Conservation (phyloP, 2,329 filamentous ascomycete species). For the Laburnicola sp. region DNA sequence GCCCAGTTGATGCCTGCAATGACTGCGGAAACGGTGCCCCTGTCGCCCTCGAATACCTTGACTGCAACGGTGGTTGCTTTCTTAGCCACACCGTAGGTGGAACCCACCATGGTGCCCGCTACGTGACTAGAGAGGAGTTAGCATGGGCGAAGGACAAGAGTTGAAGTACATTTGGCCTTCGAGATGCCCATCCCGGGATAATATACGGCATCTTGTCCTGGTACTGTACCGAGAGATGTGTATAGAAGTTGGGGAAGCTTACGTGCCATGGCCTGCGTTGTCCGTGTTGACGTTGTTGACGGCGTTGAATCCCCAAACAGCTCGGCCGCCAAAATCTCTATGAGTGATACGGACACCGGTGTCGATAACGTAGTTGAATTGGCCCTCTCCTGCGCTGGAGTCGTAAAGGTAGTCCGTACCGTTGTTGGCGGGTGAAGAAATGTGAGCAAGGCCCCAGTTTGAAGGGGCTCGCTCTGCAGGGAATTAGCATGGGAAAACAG, state of each 20-base stretch:
- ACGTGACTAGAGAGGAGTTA: constrained; percentile 27
- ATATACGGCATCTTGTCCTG: too few relatives aligned
- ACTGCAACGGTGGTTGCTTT: constrained; percentile 41
- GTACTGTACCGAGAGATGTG: too few relatives aligned
- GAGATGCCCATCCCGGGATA: too few relatives aligned
- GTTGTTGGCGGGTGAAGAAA: constrained; percentile 28
- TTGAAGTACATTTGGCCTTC: too few relatives aligned
- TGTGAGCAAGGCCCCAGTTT: constrained; percentile 33
- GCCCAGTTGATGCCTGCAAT: constrained; percentile 41
- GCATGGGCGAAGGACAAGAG: background rate
- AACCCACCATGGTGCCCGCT: constrained; percentile 34
- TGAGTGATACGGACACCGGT: constrained; percentile 64
- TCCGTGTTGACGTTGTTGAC: constrained; percentile 27
- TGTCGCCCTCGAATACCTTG: constrained; percentile 37
- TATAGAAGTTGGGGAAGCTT: background rate
- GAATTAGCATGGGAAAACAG: constrained; percentile 5
- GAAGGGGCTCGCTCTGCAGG: constrained; percentile 19
- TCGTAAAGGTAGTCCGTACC: constrained; percentile 35
- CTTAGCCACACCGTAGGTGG: constrained; percentile 40
- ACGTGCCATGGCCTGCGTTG: constrained; percentile 38
- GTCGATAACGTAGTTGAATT: constrained; percentile 61
- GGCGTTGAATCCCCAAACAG: constrained; percentile 34
- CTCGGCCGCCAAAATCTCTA: constrained; percentile 38
- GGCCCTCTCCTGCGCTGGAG: constrained; percentile 26
- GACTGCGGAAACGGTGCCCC: constrained; percentile 26